Base-by-base conservation (phyloP, 441 rosid genomes). In the Rhodomyrtus psidioides region DNA sequence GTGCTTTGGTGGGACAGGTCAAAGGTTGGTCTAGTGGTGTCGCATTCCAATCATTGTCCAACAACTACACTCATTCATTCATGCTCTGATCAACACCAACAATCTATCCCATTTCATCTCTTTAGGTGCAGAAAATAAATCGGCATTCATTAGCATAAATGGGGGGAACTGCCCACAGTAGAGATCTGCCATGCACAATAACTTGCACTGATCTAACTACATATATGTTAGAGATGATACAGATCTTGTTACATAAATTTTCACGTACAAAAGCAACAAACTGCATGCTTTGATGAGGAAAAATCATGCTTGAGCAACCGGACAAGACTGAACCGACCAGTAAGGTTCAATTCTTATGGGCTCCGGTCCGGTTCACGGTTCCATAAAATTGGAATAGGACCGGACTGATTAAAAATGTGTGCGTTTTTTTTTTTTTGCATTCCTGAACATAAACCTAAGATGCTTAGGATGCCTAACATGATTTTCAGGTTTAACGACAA, bases 11-110 rank as follows among this genome's bases (percentile, higher is more conserved):
- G 59, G 84, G 82, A 21, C 27, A 83, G 87, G 87, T 86, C 88
- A 85, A 86, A 83, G 84, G 88, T 83, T 79, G 90, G 86, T 86
- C 58, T 81, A 83, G 84, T 46, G 58, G 81, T 83, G 87, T 56
- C 82, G 56, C 81, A 59, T 81, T 53, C 53, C 82, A 85, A 84
- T 86, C 86, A 89, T 85, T 83, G 57, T 79, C 46, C 85, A 87
- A 54, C 89, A 87, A 82, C 84, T 60, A 74, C 56, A 26, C 83
- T 81, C 87, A 86, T 83, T 81, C 87, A 86, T 83, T 56, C 60
- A 28, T 58, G 30, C 26, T 24, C 9, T 26, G 28, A 26, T 79
- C 82, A 28, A 30, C 81, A 26, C 26, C 81, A 49, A 56, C 46
- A 84, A 34, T 28, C 56, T 28, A 10, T 74, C 81, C 13, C 26